phyloP scores from a whole-genome alignment of 1,284 basidiomycete genomes.

The Marasmius fiardii region DNA sequence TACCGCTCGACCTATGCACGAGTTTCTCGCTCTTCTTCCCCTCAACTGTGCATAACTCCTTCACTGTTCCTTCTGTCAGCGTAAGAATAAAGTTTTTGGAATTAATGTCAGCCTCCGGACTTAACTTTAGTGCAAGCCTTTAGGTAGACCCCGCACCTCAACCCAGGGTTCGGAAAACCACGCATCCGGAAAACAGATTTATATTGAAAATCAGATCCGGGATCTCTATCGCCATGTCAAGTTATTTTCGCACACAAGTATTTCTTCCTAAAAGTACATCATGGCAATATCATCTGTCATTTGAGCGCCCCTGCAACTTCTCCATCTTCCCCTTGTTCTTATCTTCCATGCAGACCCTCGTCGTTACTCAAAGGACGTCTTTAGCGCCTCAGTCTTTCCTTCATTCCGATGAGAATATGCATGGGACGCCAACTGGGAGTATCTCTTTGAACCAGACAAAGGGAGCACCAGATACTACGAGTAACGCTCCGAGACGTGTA shows the following conservation, averaged over 20 bases:
- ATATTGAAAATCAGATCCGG: neutral
- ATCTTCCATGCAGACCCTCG: conserved; percentile 13
- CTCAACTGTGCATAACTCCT: neutral
- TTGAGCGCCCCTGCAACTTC: conserved; percentile 3
- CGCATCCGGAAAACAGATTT: neutral
- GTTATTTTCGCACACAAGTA: conserved; percentile 1
- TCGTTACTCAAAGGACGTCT: conserved; percentile 8
- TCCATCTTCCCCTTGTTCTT: conserved; percentile 14
- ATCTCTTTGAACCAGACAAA: conserved; percentile 8
- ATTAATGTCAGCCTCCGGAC: no score
- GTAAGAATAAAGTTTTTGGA: no score
- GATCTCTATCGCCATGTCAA: neutral
- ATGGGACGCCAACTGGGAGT: conserved; percentile 4
- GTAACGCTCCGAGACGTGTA: neutral
- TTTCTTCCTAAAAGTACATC: neutral
- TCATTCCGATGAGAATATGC: conserved; percentile 10
- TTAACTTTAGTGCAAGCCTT: no score
- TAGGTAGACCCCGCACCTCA: no score
- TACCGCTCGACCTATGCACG: neutral
- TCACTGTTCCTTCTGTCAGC: no score
- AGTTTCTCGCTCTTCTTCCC: neutral
- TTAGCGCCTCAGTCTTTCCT: conserved; percentile 7
- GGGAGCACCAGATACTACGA: conserved; percentile 2
- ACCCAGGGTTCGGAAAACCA: neutral
- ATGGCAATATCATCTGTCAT: neutral